These are phyloP conservation scores for Barbatosphaeria neglecta DNA, from an alignment of 495 filamentous ascomycete species.

Conservation along the genomic window DNA sequence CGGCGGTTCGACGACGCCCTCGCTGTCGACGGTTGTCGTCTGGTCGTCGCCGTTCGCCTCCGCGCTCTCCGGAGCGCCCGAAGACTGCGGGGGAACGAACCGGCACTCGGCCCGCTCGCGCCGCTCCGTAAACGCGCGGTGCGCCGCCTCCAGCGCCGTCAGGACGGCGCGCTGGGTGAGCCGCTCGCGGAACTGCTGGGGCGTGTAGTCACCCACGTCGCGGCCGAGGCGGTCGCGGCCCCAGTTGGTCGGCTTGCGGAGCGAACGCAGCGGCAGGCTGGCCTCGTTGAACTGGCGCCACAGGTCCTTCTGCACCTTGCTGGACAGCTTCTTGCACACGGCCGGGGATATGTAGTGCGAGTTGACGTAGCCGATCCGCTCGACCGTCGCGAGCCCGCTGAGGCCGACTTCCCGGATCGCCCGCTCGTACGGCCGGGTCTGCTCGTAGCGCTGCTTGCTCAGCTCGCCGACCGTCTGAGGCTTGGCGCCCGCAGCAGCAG, in stretches of 20 bases:
- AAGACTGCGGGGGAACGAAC: not conserved
- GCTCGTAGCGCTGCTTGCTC: slow-evolving; percentile 20
- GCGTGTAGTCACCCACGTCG: slow-evolving; percentile 25
- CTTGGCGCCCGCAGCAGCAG: slow-evolving; percentile 4
- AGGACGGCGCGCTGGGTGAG: slow-evolving; percentile 14
- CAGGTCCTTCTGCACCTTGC: slow-evolving; percentile 35
- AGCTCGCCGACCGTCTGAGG: slow-evolving; percentile 23
- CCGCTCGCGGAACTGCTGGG: slow-evolving; percentile 24
- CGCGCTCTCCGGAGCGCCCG: too few relatives aligned
- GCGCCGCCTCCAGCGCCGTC: slow-evolving; percentile 14
- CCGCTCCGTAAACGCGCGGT: slow-evolving; percentile 14
- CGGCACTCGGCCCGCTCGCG: slow-evolving; percentile 12
- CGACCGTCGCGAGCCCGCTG: slow-evolving; percentile 20
- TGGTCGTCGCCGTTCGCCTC: slow-evolving; percentile 5
- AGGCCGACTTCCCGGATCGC: slow-evolving; percentile 18
- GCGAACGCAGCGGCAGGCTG: slow-evolving; percentile 26
- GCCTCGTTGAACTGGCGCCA: slow-evolving; percentile 35
- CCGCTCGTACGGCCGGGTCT: slow-evolving; percentile 25
- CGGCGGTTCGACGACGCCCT: too few relatives aligned
- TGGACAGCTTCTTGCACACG: slow-evolving; percentile 14
- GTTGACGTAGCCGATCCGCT: slow-evolving; percentile 24
- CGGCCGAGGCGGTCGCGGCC: slow-evolving; percentile 30
- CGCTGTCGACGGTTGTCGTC: slow-evolving; percentile 4
- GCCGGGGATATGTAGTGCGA: slow-evolving; percentile 18
- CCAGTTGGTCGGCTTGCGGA: slow-evolving; percentile 18